Evolutionary conservation across 148 eudicot genomes (phyloP).

Genomic region (Linanthus parryae): DNA sequence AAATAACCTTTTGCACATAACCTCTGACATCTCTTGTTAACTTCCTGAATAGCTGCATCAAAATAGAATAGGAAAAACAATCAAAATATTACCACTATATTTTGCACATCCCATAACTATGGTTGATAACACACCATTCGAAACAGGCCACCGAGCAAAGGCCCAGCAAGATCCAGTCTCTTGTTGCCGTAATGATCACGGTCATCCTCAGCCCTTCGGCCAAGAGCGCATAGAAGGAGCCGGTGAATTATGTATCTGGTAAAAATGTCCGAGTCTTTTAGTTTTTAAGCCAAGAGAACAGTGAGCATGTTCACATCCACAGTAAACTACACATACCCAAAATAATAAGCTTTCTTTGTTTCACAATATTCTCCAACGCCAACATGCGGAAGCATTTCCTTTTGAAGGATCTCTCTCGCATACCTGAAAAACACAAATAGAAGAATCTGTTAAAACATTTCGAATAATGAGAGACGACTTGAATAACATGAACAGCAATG

Average conservation of each 20-base stretch:
- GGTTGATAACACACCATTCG: constrained; percentile 44
- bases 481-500: too few species aligned
- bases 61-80: background rate
- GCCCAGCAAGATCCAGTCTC: constrained; percentile 99
- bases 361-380: constrained; percentile 96
- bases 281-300: background rate
- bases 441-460: too few species aligned
- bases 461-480: too few species aligned
- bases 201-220: constrained; percentile 94
- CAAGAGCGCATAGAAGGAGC: constrained; percentile 85
- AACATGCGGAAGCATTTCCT: constrained; percentile 99
- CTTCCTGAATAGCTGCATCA: constrained; percentile 71
- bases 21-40: constrained; percentile 92
- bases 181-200: constrained; percentile 99
- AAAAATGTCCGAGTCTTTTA: background rate
- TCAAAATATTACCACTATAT: too few species aligned
- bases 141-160: constrained; percentile 91
- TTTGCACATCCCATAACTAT: too few species aligned
- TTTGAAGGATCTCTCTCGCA: constrained; percentile 94
- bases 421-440: constrained; percentile 28
- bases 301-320: background rate
- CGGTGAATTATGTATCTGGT: constrained; percentile 80
- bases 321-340: constrained; percentile 42
- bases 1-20: constrained; percentile 78
- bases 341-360: constrained; percentile 97